These are phyloP conservation scores for Eimeria mitis DNA, from an alignment of 169 alveolate species.

Conservation along the genomic window DNA sequence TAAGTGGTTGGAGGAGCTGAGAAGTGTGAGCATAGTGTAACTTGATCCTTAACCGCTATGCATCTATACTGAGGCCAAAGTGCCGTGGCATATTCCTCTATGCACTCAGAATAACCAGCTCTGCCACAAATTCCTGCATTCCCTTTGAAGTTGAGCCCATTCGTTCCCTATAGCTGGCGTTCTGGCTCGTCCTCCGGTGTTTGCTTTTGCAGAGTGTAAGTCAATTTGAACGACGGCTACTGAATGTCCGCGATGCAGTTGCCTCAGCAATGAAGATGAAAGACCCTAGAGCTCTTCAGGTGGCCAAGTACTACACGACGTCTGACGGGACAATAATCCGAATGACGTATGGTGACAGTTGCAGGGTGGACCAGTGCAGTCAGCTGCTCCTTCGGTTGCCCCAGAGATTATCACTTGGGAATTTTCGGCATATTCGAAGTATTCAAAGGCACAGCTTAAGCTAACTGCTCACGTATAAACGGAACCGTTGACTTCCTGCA, in stretches of 20 bases:
- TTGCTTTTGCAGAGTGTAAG: not conserved
- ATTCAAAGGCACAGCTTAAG: not conserved
- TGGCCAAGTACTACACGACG: constrained; percentile 1
- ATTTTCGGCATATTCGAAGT: not conserved
- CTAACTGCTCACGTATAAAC: not conserved
- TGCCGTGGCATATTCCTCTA: not conserved
- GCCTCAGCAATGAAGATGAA: constrained; percentile 33
- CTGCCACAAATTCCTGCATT: not conserved
- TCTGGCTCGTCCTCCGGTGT: not conserved
- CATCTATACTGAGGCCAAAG: not conserved
- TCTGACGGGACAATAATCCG: constrained; percentile 36
- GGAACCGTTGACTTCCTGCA: constrained; percentile 8
- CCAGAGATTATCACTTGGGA: not conserved
- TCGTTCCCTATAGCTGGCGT: not conserved
- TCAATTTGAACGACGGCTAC: constrained; percentile 51
- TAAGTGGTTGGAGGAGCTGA: constrained; percentile 10
- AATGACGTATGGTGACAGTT: constrained; percentile 30
- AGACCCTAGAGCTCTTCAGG: constrained; percentile 41
- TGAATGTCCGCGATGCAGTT: not conserved
- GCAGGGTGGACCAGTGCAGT: not conserved
- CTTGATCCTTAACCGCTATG: not conserved
- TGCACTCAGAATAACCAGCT: not conserved
- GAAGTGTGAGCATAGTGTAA: not conserved
- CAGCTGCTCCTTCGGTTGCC: no score
- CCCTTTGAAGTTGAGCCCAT: not conserved